Base-by-base conservation (phyloP, 306 rosid species). In the Acacia acuminata region DNA sequence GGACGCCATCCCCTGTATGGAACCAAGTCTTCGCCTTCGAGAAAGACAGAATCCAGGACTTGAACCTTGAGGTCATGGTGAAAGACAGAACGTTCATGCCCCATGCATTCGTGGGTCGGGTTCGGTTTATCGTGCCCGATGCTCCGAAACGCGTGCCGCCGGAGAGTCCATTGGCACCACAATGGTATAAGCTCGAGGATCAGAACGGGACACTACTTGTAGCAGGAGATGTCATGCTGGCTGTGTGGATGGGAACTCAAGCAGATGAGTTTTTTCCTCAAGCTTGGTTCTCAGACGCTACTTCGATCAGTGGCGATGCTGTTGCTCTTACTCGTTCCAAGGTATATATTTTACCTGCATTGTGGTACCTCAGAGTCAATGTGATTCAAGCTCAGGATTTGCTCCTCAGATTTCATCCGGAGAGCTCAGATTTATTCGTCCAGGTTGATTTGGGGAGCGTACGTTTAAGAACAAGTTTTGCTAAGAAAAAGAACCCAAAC, bases 351-450 rank as follows among this genome's bases (percentile, higher is more conserved):
- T 84, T 88, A 7, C 93, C 91, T 2, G 81, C 79, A 27, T 78
- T 90, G 0, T 88, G 93, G 93, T 90, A 90, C 40, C 86, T 90
- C 2, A 88, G 87, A 72, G 85, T 88, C 43, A 88, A 84, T 47
- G 82, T 86, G 66, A 84, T 90, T 61, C 88, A 88, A 81, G 93
- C 90, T 51, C 86, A 82, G 7, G 87, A 86, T 80, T 84, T 90
- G 84, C 77, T 84, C 24, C 60, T 82, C 0, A 77, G 15, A 42
- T 48, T 75, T 30, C 38, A 55, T 42, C 82, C 81, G 0, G 48
- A 70, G 27, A 78, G 51, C 8, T 81, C 87, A 5, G 85, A 82
- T 12, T 30, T 86, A 38, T 78, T 90, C 34, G 88, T 90, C 6
- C 86, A 82, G 76, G 90, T 76, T 55, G 77, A 43, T 68, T 58